A percentile compares a stretch with the other conserved stretches of the same genome.
Conservation (phyloP, 1,284 basidiomycete genomes). For the Thelephora terrestris region DNA sequence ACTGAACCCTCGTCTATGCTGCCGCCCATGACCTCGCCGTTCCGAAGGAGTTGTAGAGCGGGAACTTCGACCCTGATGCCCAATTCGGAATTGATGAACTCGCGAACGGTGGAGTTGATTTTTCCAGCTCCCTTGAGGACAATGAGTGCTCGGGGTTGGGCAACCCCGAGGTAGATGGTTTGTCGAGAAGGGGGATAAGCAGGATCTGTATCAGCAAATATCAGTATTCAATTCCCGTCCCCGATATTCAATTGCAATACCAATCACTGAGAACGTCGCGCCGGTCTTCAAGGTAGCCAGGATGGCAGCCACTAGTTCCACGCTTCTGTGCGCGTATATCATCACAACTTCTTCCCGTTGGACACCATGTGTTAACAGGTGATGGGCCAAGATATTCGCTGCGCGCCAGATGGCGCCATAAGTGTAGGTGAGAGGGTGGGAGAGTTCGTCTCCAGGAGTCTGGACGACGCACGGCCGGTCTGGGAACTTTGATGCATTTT, state of each 20-base stretch:
- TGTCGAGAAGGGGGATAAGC: slow-evolving; percentile 94
- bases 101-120: slow-evolving; percentile 75
- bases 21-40: slow-evolving; percentile 66
- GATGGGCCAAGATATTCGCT: slow-evolving; percentile 87
- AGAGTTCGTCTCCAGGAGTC: slow-evolving; percentile 17
- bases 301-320: slow-evolving; percentile 95
- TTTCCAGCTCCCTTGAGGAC: slow-evolving; percentile 87
- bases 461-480: slow-evolving; percentile 81
- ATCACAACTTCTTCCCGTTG: slow-evolving; percentile 96
- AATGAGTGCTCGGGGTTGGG: slow-evolving; percentile 87
- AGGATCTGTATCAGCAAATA: slow-evolving; percentile 52
- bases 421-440: slow-evolving; percentile 55
- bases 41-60: slow-evolving; percentile 66
- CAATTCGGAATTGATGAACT: slow-evolving; percentile 77
- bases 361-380: slow-evolving; percentile 79
- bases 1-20: slow-evolving; percentile 12
- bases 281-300: slow-evolving; percentile 97
- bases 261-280: slow-evolving; percentile 96
- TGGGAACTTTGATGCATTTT: slow-evolving; percentile 70
- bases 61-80: slow-evolving; percentile 91
- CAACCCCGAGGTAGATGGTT: slow-evolving; percentile 92
- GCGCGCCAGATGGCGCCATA: slow-evolving; percentile 81
- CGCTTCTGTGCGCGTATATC: slow-evolving; percentile 96
- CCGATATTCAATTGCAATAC: slow-evolving; percentile 25
- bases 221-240: neutral